These are phyloP conservation scores for Cladophialophora immunda DNA, from an alignment of 2,329 filamentous ascomycete species.

Conservation along the genomic window DNA sequence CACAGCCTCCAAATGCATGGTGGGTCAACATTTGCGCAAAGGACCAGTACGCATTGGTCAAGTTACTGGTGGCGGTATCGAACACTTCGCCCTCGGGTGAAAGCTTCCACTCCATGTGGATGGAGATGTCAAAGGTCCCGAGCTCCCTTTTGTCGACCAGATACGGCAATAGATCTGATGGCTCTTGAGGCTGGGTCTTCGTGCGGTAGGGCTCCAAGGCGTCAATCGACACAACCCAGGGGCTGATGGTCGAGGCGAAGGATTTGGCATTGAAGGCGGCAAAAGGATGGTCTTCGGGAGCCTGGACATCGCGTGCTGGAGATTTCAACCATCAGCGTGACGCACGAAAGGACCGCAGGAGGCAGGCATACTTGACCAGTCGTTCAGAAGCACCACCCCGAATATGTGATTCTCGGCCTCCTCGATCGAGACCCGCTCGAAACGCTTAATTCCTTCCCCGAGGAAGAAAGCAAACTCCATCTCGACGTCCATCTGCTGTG, in stretches of 20 bases:
- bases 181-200: conserved; percentile 16
- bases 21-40: conserved; percentile 23
- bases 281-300: conserved; percentile 20
- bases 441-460: conserved; percentile 69
- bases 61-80: conserved; percentile 13
- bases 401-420: conserved; percentile 76
- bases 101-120: conserved; percentile 20
- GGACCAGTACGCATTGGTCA: conserved; percentile 22
- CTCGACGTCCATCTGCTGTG: conserved; percentile 76
- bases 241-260: conserved; percentile 23
- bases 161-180: conserved; percentile 15
- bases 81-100: conserved; percentile 18
- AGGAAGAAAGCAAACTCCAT: conserved; percentile 80
- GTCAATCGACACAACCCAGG: conserved; percentile 23
- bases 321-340: neutral
- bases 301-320: conserved; percentile 14
- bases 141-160: conserved; percentile 15
- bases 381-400: conserved; percentile 81
- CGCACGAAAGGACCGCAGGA: neutral
- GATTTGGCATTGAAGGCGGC: conserved; percentile 24
- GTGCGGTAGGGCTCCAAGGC: conserved; percentile 13
- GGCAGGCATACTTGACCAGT: conserved; percentile 68
- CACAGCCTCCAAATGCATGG: conserved; percentile 23
- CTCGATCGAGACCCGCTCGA: conserved; percentile 67
- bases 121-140: conserved; percentile 20